Evolutionary conservation across 805 yeast species (phyloP), one percentile per base, ranked within the genome.

Genomic region (Nakazawaea peltata): DNA sequence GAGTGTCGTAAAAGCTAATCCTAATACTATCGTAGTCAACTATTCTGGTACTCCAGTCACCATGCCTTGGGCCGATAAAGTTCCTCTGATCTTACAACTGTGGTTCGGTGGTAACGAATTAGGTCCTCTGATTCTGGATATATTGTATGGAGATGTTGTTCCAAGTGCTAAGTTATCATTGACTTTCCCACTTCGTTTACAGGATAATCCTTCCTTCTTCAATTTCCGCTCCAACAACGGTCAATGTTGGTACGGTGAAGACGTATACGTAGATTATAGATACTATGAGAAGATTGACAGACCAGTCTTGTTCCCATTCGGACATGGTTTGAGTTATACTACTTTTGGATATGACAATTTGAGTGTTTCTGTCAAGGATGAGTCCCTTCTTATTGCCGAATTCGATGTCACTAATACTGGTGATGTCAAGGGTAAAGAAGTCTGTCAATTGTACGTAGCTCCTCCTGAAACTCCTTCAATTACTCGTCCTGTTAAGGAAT

Each of bases 11-110:
- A 54, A 54, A 22, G 78, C 60, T 15, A 73, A 74, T 44, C 61
- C 66, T 16, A 69, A 74, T 42, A 61, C 69, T 1, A 65, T 70
- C 10, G 61, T 76, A 19, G 77, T 77, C 16, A 63, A 69, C 44
- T 78, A 75, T 47, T 63, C 75, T 2, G 82, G 82, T 32, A 67
- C 79, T 14, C 81, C 82, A 0, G 77, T 74, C 8, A 63, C 69
- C 26, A 51, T 76, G 59, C 79, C 79, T 19, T 74, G 78, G 77
- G 41, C 56, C 6, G 42, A 45, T 7, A 46, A 62, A 24, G 71
- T 61, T 17, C 59, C 59, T 25, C 66, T 66, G 3, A 36, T 72
- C n/a, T 50, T 74, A 4, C 76, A 72, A 33, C 72, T 74, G 8
- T 71, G 75, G 67, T 73, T 64, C 46, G 74, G 73, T 41, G 82